Conservation (phyloP, 2,329 filamentous ascomycete genomes). For the Phoma sp. region DNA sequence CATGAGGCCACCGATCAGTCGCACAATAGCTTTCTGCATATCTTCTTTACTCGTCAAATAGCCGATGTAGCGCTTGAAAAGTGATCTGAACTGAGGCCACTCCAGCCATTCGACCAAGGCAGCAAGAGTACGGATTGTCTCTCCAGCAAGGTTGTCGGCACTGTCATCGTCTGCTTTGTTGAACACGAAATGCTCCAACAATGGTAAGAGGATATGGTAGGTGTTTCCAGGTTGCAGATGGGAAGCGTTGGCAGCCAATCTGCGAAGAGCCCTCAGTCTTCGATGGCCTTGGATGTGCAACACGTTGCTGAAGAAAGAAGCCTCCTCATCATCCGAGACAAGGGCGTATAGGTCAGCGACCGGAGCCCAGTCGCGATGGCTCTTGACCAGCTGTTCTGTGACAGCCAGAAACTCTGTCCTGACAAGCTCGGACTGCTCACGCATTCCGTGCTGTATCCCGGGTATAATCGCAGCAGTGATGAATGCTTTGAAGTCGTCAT, state of each 20-base stretch:
- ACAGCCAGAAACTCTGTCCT: constrained; percentile 81
- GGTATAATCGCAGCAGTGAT: constrained; percentile 73
- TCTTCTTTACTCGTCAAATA: constrained; percentile 83
- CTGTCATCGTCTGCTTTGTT: constrained; percentile 78
- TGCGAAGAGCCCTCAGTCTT: constrained; percentile 81
- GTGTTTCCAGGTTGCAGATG: constrained; percentile 78
- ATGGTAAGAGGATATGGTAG: constrained; percentile 84
- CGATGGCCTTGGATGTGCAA: constrained; percentile 87
- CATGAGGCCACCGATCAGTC: constrained; percentile 79
- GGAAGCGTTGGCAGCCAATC: constrained; percentile 73
- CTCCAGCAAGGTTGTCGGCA: constrained; percentile 82
- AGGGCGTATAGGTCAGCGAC: constrained; percentile 77
- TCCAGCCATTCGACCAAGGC: constrained; percentile 77
- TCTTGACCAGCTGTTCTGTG: constrained; percentile 77
- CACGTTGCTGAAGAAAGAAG: constrained; percentile 91
- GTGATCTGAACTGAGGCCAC: constrained; percentile 88
- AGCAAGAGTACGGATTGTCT: constrained; percentile 82
- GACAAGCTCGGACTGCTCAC: constrained; percentile 81
- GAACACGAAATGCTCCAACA: constrained; percentile 94
- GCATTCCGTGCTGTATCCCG: constrained; percentile 76
- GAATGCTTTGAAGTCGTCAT: constrained; percentile 62
- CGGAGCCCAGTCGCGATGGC: constrained; percentile 71
- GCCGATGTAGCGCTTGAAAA: constrained; percentile 81
- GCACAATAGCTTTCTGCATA: constrained; percentile 83
- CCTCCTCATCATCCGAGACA: constrained; percentile 75